phyloP scores from a whole-genome alignment of 495 filamentous ascomycete genomes.

The Talaromyces trachyspermus region DNA sequence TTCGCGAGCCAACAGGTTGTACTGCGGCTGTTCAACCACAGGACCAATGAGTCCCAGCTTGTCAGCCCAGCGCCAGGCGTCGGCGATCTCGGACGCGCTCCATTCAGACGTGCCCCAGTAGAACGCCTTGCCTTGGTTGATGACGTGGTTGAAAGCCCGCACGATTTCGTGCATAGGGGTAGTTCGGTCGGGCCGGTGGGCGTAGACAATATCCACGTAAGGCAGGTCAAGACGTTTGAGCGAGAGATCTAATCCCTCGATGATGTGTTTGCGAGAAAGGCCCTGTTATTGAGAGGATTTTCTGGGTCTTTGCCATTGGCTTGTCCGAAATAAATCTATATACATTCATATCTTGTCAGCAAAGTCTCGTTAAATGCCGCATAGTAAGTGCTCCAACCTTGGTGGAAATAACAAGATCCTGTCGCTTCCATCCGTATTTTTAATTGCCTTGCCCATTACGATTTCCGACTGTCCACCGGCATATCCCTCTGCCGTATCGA shows the following conservation, averaged over 20 bases:
- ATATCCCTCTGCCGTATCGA: constrained; percentile 54
- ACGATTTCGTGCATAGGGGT: constrained; percentile 87
- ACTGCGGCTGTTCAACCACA: constrained; percentile 76
- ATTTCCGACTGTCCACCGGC: constrained; percentile 61
- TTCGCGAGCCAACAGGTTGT: constrained; percentile 65
- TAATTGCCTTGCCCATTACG: constrained; percentile 66
- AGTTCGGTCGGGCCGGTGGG: constrained; percentile 72
- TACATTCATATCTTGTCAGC: not conserved
- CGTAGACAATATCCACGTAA: constrained; percentile 72
- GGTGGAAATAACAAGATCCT: constrained; percentile 79
- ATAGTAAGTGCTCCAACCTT: constrained; percentile 45
- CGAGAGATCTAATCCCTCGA: constrained; percentile 60
- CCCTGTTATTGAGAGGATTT: constrained; percentile 61
- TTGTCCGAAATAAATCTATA: constrained; percentile 59
- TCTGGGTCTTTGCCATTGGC: constrained; percentile 50
- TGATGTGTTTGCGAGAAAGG: constrained; percentile 73
- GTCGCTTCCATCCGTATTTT: constrained; percentile 59
- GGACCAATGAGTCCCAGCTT: constrained; percentile 71
- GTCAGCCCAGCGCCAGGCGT: constrained; percentile 69
- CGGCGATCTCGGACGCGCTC: constrained; percentile 71
- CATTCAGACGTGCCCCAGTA: constrained; percentile 93
- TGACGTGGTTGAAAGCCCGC: constrained; percentile 74
- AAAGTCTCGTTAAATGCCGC: not conserved
- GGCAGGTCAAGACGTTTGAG: constrained; percentile 63
- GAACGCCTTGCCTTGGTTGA: constrained; percentile 69